A percentile compares a stretch with the other conserved stretches of the same genome.
phyloP scores from a whole-genome alignment of 805 yeast genomes.

The Candida michaelii region DNA sequence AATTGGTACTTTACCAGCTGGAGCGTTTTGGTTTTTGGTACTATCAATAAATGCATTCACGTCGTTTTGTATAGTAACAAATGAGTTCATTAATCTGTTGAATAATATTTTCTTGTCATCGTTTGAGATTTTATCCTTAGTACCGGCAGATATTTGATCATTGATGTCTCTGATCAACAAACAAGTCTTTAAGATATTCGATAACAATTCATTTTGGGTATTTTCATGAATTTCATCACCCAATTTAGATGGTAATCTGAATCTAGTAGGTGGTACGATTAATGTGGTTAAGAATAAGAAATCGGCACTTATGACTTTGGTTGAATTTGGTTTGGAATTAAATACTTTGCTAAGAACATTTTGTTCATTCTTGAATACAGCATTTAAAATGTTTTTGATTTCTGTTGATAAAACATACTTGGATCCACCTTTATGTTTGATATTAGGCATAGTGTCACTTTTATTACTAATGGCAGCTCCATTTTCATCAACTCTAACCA shows the following conservation, averaged over 20 bases:
- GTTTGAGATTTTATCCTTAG: constrained; percentile 39
- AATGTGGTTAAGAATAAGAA: constrained; percentile 86
- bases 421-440: constrained; percentile 68
- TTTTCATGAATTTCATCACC: constrained; percentile 97
- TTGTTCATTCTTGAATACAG: constrained; percentile 75
- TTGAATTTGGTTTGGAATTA: constrained; percentile 71
- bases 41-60: constrained; percentile 93
- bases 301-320: constrained; percentile 58
- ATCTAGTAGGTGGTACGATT: constrained; percentile 95
- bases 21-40: constrained; percentile 77
- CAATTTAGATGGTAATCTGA: constrained; percentile 92
- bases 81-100: constrained; percentile 91
- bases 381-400: constrained; percentile 72
- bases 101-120: constrained; percentile 77
- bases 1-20: constrained; percentile 66
- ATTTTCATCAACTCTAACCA: constrained; percentile 38
- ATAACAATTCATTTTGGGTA: constrained; percentile 83
- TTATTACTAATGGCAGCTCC: constrained; percentile 10
- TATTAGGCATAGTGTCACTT: constrained; percentile 42
- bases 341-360: constrained; percentile 67
- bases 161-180: constrained; percentile 84
- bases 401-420: constrained; percentile 88
- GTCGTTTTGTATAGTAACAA: constrained; percentile 92
- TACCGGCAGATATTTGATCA: constrained; percentile 63
- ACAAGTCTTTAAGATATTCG: constrained; percentile 77